Conservation (phyloP, 768 basidiomycete genomes). For the Podaxis mareebaensis region DNA sequence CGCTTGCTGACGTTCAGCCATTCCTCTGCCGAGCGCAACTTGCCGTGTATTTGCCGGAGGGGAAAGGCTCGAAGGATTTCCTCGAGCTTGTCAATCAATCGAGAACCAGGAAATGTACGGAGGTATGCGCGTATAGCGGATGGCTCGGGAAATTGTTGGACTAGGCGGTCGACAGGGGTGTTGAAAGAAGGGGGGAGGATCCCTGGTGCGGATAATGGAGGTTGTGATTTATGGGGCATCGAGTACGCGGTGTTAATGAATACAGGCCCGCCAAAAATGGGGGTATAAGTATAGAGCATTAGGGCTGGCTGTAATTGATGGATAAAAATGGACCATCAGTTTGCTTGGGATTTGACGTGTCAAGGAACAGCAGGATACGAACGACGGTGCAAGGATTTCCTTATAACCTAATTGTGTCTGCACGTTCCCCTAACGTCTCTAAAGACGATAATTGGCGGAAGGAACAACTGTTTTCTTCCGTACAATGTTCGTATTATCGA, state of each 20-base stretch:
- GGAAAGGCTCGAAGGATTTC: constrained; percentile 7
- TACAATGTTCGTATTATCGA: neutral
- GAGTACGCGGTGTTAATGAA: neutral
- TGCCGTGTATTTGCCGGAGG: constrained; percentile 4
- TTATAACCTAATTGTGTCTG: neutral
- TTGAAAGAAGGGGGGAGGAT: constrained; percentile 9
- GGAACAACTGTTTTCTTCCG: neutral
- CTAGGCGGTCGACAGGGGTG: constrained; percentile 7
- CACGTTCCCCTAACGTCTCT: neutral
- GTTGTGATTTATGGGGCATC: constrained; percentile 9
- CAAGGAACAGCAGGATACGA: constrained; percentile 4
- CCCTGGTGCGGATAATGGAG: neutral
- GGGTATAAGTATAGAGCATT: constrained; percentile 11
- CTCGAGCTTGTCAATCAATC: constrained; percentile 12
- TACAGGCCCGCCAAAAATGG: neutral
- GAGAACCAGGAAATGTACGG: constrained; percentile 5
- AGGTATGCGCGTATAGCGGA: constrained; percentile 13
- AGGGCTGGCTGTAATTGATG: constrained; percentile 2
- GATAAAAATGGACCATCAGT: constrained; percentile 9
- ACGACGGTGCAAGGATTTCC: neutral
- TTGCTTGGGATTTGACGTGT: neutral
- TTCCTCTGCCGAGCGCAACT: constrained; percentile 10
- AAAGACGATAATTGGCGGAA: neutral
- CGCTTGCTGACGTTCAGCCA: constrained; percentile 12
- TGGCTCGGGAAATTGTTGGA: constrained; percentile 10